phyloP scores from a whole-genome alignment of 306 rosid species.

The Rubus parviflorus region DNA sequence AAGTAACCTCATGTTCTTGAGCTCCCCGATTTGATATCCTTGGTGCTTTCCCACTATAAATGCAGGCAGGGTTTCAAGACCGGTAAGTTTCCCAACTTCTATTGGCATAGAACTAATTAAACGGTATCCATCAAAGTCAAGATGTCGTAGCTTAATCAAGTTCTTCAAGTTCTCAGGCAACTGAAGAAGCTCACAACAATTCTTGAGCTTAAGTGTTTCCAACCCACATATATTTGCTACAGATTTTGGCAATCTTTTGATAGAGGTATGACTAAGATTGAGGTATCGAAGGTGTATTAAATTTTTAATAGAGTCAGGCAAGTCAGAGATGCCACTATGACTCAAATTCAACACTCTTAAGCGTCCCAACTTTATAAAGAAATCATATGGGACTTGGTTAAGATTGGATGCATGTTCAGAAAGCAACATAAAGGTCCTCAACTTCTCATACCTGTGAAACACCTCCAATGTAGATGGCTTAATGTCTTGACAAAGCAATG shows the following conservation, averaged over 20 bases:
- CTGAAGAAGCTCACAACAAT: neutral
- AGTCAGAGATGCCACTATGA: neutral
- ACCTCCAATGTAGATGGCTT: neutral
- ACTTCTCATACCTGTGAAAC: neutral
- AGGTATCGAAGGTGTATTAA: neutral
- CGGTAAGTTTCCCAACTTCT: neutral
- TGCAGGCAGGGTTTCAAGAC: neutral
- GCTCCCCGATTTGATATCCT: constrained; percentile 19
- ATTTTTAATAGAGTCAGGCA: constrained; percentile 19
- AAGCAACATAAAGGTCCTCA: constrained; percentile 18
- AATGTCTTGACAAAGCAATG: constrained; percentile 11
- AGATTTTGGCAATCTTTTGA: neutral
- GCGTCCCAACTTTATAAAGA: constrained; percentile 7
- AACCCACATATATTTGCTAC: constrained; percentile 5
- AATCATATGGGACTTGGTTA: neutral
- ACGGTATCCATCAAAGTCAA: constrained; percentile 6
- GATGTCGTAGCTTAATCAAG: constrained; percentile 17
- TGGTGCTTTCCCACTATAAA: neutral
- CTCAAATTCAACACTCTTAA: constrained; percentile 27
- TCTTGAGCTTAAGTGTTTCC: constrained; percentile 16
- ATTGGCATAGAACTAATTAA: neutral
- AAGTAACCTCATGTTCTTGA: constrained; percentile 13
- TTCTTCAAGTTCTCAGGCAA: neutral
- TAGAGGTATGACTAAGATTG: neutral
- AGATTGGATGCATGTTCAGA: neutral